phyloP scores from a whole-genome alignment of 2,329 filamentous ascomycete species.

The Monosporascus sp. region DNA sequence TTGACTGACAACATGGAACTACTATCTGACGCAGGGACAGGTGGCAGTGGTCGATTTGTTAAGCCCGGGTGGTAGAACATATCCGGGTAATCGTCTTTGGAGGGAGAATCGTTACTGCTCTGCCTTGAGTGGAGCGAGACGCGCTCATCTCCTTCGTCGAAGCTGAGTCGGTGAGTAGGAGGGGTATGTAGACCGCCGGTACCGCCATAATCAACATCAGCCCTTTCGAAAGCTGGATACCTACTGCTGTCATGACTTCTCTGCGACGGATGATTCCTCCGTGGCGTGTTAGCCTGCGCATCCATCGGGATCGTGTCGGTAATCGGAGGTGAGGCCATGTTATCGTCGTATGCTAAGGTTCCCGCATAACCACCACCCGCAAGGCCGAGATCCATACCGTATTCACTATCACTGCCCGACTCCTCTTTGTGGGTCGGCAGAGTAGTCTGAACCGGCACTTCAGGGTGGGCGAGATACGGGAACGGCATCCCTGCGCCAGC shows the following conservation, averaged over 20 bases:
- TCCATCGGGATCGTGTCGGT: constrained; percentile 37
- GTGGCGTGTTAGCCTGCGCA: constrained; percentile 42
- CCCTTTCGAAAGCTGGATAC: constrained; percentile 47
- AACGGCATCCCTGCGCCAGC: constrained; percentile 38
- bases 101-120: constrained; percentile 60
- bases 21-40: constrained; percentile 58
- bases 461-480: constrained; percentile 38
- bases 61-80: constrained; percentile 92
- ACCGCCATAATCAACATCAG: constrained; percentile 77
- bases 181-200: constrained; percentile 86
- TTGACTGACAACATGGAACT: constrained; percentile 46
- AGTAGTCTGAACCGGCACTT: constrained; percentile 25
- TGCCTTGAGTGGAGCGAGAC: constrained; percentile 51
- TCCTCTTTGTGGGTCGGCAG: constrained; percentile 47
- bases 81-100: constrained; percentile 73
- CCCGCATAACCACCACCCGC: constrained; percentile 67
- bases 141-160: constrained; percentile 86
- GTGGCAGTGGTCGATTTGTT: constrained; percentile 57
- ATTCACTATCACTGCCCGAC: constrained; percentile 66
- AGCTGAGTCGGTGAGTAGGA: constrained; percentile 69
- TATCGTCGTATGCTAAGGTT: constrained; percentile 45
- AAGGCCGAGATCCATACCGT: constrained; percentile 67
- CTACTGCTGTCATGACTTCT: constrained; percentile 36
- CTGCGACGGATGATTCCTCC: constrained; percentile 30
- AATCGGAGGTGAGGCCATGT: constrained; percentile 35